Evolutionary conservation across 2,329 filamentous ascomycete genomes (phyloP).

Genomic region (Talaromyces sp.): DNA sequence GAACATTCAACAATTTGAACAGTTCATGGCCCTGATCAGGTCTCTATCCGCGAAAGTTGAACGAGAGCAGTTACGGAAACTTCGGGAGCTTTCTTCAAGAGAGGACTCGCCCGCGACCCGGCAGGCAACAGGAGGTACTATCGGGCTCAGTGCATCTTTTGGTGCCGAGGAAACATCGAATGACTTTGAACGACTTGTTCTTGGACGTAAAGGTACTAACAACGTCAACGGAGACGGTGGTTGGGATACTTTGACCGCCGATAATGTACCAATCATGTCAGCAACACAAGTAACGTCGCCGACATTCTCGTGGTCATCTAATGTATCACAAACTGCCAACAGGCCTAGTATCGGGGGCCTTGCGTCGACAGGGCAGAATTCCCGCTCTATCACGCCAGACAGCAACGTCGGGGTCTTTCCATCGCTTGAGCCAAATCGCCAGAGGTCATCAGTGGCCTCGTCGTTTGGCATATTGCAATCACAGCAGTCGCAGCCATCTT

Average conservation of each 20-base stretch:
- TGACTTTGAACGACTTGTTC: constrained; percentile 86
- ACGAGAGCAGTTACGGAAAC: constrained; percentile 79
- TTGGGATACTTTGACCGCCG: constrained; percentile 33
- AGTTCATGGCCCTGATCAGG: constrained; percentile 87
- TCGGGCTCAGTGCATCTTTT: constrained; percentile 37
- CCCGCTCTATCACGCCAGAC: constrained; percentile 53
- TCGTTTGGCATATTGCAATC: constrained; percentile 28
- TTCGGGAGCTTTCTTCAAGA: constrained; percentile 73
- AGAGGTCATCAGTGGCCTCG: constrained; percentile 28
- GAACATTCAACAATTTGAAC: constrained; percentile 80
- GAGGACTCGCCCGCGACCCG: constrained; percentile 48
- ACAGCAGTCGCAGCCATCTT: constrained; percentile 20
- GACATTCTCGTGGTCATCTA: constrained; percentile 46
- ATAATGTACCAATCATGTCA: constrained; percentile 27
- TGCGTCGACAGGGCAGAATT: constrained; percentile 24
- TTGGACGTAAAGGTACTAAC: constrained; percentile 58
- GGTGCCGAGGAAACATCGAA: constrained; percentile 56
- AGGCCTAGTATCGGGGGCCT: constrained; percentile 21
- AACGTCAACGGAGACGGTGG: constrained; percentile 29
- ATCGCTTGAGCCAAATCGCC: constrained; percentile 43
- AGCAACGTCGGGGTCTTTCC: constrained; percentile 47
- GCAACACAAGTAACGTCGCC: constrained; percentile 29
- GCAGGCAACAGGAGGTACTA: constrained; percentile 27
- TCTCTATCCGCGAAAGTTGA: constrained; percentile 75
- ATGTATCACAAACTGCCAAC: constrained; percentile 21